Conservation (phyloP, 2,329 filamentous ascomycete species). For the Calonectria crousiana region DNA sequence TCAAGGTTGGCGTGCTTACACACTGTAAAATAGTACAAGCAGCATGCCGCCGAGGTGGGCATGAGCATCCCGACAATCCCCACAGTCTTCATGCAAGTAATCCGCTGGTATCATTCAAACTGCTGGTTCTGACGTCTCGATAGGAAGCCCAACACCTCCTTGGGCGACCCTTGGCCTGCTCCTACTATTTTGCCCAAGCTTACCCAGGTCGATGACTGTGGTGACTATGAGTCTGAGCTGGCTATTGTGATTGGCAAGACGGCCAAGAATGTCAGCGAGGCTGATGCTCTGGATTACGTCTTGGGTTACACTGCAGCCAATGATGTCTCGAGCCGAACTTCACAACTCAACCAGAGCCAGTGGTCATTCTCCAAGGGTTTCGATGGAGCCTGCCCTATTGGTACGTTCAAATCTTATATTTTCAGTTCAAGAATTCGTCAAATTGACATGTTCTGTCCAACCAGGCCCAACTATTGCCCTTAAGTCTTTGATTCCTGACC, state of each 20-base stretch:
- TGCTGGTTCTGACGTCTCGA: neutral
- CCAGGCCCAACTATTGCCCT: conserved; percentile 76
- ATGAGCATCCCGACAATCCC: conserved; percentile 66
- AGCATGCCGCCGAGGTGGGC: conserved; percentile 61
- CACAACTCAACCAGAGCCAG: conserved; percentile 44
- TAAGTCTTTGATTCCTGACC: conserved; percentile 66
- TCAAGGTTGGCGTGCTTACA: conserved; percentile 43
- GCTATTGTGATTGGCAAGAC: conserved; percentile 66
- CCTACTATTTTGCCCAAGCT: conserved; percentile 65
- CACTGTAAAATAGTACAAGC: conserved; percentile 45
- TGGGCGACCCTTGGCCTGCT: conserved; percentile 66
- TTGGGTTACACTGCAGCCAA: conserved; percentile 74
- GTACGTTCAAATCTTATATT: conserved; percentile 9
- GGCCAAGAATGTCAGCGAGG: conserved; percentile 66
- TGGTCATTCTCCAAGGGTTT: conserved; percentile 68
- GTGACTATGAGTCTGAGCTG: conserved; percentile 71
- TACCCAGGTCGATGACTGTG: conserved; percentile 62
- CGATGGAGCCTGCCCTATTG: conserved; percentile 66
- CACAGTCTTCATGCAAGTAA: conserved; percentile 64
- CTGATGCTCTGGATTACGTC: conserved; percentile 69
- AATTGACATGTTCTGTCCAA: neutral
- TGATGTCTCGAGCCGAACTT: conserved; percentile 65
- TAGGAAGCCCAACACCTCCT: conserved; percentile 64
- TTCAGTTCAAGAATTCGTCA: neutral
- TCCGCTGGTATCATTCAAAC: no score